Evolutionary conservation across 2,329 filamentous ascomycete genomes (phyloP).

Genomic region (Fusarium nurragi): DNA sequence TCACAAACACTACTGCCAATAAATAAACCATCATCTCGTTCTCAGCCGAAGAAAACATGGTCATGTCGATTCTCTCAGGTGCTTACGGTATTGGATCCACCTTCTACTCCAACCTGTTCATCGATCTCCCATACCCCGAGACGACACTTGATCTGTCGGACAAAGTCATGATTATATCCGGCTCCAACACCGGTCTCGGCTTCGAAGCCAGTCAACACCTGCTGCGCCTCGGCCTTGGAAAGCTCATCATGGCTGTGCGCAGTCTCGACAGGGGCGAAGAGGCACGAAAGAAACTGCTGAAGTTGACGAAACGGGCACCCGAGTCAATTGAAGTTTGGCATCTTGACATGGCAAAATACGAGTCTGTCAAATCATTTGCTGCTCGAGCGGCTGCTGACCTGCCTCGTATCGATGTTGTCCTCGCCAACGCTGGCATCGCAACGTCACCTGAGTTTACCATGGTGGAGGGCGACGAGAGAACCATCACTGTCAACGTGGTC

Average conservation of each 20-base stretch:
- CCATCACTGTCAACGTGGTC: slow-evolving; percentile 51
- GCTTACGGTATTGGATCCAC: slow-evolving; percentile 18
- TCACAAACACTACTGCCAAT: not conserved
- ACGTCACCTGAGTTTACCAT: slow-evolving; percentile 47
- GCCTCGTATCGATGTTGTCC: slow-evolving; percentile 54
- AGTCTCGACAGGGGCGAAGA: slow-evolving; percentile 53
- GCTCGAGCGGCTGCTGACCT: slow-evolving; percentile 40
- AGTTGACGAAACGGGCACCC: not conserved
- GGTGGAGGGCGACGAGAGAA: slow-evolving; percentile 59
- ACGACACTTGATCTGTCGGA: slow-evolving; percentile 32
- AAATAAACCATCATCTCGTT: accelerated
- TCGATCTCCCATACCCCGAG: slow-evolving; percentile 38
- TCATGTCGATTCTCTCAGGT: slow-evolving; percentile 25
- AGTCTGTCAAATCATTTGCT: slow-evolving; percentile 55
- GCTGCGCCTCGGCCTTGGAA: slow-evolving; percentile 44
- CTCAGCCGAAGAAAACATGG: slow-evolving; percentile 2
- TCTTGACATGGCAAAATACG: slow-evolving; percentile 58
- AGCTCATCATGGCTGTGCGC: slow-evolving; percentile 52
- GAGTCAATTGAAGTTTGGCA: slow-evolving; percentile 56
- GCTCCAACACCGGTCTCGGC: slow-evolving; percentile 54
- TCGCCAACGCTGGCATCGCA: slow-evolving; percentile 56
- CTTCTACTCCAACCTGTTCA: slow-evolving; percentile 33
- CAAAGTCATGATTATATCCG: slow-evolving; percentile 52
- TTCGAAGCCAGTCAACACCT: slow-evolving; percentile 51
- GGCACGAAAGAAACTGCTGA: slow-evolving; percentile 49